Percentiles rank a stretch among this genome's conserved stretches.
Evolutionary conservation across 139 green algal genomes (phyloP).

Genomic region (Micractinium conductrix): DNA sequence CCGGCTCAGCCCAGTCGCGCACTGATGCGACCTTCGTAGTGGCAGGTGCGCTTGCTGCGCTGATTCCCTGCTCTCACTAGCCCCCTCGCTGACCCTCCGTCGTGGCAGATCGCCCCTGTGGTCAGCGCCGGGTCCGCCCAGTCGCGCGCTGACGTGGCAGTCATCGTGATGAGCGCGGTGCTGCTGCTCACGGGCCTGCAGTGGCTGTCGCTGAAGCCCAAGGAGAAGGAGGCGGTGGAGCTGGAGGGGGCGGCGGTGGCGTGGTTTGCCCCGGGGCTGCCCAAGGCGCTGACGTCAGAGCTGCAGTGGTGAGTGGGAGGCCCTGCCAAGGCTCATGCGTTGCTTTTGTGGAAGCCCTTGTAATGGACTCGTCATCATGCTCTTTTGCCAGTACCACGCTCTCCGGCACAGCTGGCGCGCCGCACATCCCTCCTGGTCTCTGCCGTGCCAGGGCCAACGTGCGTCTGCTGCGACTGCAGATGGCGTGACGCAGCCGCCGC

Average conservation of each 20-base stretch:
- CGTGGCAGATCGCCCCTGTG: constrained; percentile 74
- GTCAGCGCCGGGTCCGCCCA: constrained; percentile 85
- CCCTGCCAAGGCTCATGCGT: too few species aligned
- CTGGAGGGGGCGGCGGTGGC: constrained; percentile 51
- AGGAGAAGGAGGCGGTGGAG: constrained; percentile 45
- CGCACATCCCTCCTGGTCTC: too few species aligned
- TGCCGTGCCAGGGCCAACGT: neutral
- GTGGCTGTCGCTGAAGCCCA: constrained; percentile 85
- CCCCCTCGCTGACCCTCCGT: neutral
- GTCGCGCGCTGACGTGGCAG: constrained; percentile 87
- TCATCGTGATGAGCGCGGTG: constrained; percentile 83
- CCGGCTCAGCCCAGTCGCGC: constrained; percentile 83
- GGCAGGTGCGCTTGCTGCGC: constrained; percentile 76
- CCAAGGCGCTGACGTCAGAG: constrained; percentile 50
- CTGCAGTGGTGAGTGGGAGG: constrained; percentile 59
- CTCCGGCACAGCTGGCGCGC: too few species aligned
- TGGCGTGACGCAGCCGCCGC: neutral
- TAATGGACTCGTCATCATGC: too few species aligned
- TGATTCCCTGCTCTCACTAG: neutral
- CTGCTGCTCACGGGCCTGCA: constrained; percentile 90
- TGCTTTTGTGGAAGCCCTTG: too few species aligned
- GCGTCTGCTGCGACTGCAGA: neutral
- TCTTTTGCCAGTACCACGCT: too few species aligned
- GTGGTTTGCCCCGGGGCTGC: constrained; percentile 50
- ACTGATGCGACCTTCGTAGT: constrained; percentile 91